A percentile compares a stretch with the other conserved stretches of the same genome.
Conservation (phyloP, 164 flowering plant species). For the Echeveria elegans region DNA sequence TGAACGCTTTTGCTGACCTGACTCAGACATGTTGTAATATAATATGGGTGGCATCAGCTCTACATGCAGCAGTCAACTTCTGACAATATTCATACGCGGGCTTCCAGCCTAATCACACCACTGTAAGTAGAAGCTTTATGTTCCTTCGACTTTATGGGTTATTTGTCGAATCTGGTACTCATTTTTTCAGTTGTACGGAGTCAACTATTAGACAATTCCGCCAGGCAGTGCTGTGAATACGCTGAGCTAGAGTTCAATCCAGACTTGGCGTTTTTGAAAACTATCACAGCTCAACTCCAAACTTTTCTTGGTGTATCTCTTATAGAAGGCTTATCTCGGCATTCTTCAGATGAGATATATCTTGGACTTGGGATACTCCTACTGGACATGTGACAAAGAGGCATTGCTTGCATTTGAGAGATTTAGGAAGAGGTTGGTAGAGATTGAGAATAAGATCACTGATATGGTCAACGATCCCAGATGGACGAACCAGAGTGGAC, state of each 20-base stretch:
- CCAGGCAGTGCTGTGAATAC: slow-evolving; percentile 56
- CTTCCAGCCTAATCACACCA: slow-evolving; percentile 77
- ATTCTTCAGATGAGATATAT: slow-evolving; percentile 70
- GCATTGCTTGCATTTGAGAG: slow-evolving; percentile 46
- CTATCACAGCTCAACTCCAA: slow-evolving; percentile 64
- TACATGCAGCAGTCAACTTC: slow-evolving; percentile 82
- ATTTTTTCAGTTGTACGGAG: too few species aligned
- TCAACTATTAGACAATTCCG: too few species aligned
- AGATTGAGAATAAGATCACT: slow-evolving; percentile 43
- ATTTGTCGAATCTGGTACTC: too few species aligned
- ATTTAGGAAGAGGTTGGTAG: slow-evolving; percentile 35
- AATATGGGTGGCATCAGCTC: slow-evolving; percentile 85
- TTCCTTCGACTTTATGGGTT: too few species aligned
- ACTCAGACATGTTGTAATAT: slow-evolving; percentile 50
- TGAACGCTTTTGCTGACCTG: slow-evolving; percentile 50
- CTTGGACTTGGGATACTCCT: slow-evolving; percentile 53
- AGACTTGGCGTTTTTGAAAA: slow-evolving; percentile 47
- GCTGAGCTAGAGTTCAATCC: slow-evolving; percentile 53
- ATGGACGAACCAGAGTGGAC: slow-evolving; percentile 59
- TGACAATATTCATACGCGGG: slow-evolving; percentile 87
- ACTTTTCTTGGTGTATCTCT: slow-evolving; percentile 73
- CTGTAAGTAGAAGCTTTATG: slow-evolving; percentile 70
- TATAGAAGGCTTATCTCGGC: slow-evolving; percentile 67
- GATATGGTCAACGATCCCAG: slow-evolving; percentile 38
- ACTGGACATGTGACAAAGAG: slow-evolving; percentile 54